These are phyloP conservation scores for Alternaria brassicae DNA, from an alignment of 2,329 filamentous ascomycete genomes.

Conservation along the genomic window DNA sequence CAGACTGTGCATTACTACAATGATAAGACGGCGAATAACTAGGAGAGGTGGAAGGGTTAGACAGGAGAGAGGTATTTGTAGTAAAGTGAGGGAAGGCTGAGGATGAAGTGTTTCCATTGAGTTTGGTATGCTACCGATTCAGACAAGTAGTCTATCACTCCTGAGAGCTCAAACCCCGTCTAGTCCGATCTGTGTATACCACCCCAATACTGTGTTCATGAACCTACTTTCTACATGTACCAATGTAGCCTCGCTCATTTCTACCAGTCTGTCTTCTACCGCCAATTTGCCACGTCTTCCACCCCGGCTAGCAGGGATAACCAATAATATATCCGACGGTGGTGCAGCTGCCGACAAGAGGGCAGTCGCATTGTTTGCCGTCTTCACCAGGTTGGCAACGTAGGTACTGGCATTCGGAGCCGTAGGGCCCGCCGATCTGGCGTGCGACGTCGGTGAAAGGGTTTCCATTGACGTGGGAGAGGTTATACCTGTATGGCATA, in stretches of 20 bases:
- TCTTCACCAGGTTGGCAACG: background rate
- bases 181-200: too few species aligned
- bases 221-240: background rate
- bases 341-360: background rate
- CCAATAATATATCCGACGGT: background rate
- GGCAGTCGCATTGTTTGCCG: background rate
- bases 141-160: background rate
- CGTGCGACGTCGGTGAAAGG: background rate
- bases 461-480: background rate
- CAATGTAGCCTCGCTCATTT: background rate
- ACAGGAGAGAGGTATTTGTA: background rate
- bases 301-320: background rate
- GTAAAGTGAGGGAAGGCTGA: background rate
- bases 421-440: background rate
- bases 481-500: too few species aligned
- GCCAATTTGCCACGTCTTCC: background rate
- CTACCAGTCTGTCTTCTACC: background rate
- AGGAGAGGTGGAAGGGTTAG: background rate
- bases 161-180: background rate
- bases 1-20: conserved; percentile 59
- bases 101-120: background rate
- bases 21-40: conserved; percentile 44
- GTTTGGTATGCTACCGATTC: background rate
- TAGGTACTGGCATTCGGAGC: background rate
- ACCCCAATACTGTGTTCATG: background rate